Evolutionary conservation across 257 asterid species (phyloP).

Genomic region (Anisodus tanguticus): DNA sequence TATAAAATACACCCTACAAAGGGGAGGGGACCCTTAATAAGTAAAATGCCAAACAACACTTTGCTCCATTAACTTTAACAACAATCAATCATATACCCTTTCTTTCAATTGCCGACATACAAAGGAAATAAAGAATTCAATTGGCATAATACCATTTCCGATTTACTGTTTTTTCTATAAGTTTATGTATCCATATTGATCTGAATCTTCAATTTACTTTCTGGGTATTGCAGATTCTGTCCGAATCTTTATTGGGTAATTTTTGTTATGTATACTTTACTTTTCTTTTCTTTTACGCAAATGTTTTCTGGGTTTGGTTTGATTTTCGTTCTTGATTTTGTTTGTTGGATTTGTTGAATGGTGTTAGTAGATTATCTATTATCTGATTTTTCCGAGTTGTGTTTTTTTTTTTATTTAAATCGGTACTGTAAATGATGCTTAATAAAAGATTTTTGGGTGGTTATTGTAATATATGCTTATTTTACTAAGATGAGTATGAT

Average conservation of each 20-base stretch:
- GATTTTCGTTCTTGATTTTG: background rate
- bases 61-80: background rate
- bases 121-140: background rate
- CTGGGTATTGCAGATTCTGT: constrained; percentile 18
- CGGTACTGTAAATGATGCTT: too few relatives aligned
- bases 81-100: background rate
- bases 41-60: background rate
- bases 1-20: background rate
- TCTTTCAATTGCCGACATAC: constrained; percentile 11
- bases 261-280: background rate
- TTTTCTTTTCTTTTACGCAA: background rate
- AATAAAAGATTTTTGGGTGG: background rate
- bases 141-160: background rate
- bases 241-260: constrained; percentile 20
- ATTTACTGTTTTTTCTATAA: background rate
- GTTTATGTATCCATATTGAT: constrained; percentile 26
- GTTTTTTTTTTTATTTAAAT: too few relatives aligned
- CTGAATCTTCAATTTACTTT: constrained; percentile 8
- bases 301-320: background rate
- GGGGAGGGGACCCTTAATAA: background rate
- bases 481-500: constrained; percentile 1
- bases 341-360: constrained; percentile 13
- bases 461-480: background rate
- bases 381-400: background rate
- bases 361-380: background rate